Percentiles rank a stretch among this genome's conserved stretches.
Evolutionary conservation across 1,139 yeast genomes (phyloP).

Genomic region (Blastobotrys malaysiensis): DNA sequence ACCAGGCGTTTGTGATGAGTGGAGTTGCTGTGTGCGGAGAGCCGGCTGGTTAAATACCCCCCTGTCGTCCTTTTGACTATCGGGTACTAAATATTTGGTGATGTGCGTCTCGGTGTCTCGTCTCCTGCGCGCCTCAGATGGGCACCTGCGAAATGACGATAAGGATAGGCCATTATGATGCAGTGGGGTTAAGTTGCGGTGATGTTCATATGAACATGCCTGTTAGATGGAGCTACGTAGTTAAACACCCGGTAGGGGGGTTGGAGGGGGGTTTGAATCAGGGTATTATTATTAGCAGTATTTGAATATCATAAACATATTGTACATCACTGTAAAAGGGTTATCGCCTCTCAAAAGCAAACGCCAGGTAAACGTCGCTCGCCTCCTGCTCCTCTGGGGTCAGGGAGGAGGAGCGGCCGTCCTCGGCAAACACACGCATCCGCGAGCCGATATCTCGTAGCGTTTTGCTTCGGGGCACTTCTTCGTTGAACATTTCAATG

Average conservation of each 20-base stretch:
- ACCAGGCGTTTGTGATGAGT: neutral
- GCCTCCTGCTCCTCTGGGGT: slow-evolving; percentile 77
- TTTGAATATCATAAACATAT: neutral
- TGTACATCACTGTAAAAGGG: neutral
- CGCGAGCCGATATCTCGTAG: slow-evolving; percentile 66
- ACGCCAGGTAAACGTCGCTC: slow-evolving; percentile 74
- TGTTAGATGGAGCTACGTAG: no score
- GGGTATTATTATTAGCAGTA: neutral
- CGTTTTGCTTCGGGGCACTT: slow-evolving; percentile 60
- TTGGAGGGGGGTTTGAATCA: no score
- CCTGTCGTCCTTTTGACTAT: neutral
- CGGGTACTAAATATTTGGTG: neutral
- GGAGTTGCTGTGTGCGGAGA: no score
- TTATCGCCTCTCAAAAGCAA: slow-evolving; percentile 63
- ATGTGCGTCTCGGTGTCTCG: neutral
- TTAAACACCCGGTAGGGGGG: no score
- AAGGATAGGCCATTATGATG: neutral
- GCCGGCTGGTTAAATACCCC: neutral
- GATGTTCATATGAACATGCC: no score
- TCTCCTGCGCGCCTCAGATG: slow-evolving; percentile 1
- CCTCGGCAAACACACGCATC: slow-evolving; percentile 41
- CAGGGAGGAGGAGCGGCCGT: slow-evolving; percentile 86
- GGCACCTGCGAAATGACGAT: neutral
- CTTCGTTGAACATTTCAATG: slow-evolving; percentile 74
- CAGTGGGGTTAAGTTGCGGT: no score